Percentiles rank a stretch among this genome's conserved stretches.
Evolutionary conservation across 441 rosid species (phyloP).

Genomic region (Gossypium trilobum): DNA sequence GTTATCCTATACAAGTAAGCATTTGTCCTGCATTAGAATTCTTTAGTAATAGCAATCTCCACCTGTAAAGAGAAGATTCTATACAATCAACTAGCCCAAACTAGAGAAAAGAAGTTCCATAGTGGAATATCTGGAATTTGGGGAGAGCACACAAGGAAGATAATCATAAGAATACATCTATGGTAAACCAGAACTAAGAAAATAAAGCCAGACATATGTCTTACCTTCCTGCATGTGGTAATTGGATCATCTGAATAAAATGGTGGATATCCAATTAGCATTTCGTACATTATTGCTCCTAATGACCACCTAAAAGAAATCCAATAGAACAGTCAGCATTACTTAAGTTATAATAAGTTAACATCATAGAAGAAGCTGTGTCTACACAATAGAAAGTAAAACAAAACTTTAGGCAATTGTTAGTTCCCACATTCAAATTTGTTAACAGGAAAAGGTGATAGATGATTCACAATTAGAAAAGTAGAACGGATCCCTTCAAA

Average conservation of each 20-base stretch:
- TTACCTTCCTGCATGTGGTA: conserved; percentile 83
- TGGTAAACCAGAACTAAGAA: conserved; percentile 9
- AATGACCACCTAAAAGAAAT: conserved; percentile 77
- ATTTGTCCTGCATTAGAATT: neutral
- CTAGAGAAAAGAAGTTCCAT: neutral
- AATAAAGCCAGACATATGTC: conserved; percentile 4
- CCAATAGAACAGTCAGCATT: conserved; percentile 6
- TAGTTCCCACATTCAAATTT: neutral
- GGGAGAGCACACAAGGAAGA: neutral
- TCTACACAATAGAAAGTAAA: neutral
- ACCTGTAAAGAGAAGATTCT: neutral
- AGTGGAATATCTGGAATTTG: neutral
- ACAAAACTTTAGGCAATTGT: neutral
- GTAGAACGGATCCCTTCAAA: neutral
- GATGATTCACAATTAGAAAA: neutral
- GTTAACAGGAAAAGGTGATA: neutral
- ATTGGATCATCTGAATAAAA: conserved; percentile 91
- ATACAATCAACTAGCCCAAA: neutral
- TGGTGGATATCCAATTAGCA: conserved; percentile 96
- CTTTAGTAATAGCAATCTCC: neutral
- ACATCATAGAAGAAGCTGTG: neutral
- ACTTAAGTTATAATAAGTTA: neutral
- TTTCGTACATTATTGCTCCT: conserved; percentile 95
- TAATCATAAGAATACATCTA: neutral
- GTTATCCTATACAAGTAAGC: neutral